Base-by-base conservation (phyloP, 305 asterid genomes). In the Plantago lanceolata region DNA sequence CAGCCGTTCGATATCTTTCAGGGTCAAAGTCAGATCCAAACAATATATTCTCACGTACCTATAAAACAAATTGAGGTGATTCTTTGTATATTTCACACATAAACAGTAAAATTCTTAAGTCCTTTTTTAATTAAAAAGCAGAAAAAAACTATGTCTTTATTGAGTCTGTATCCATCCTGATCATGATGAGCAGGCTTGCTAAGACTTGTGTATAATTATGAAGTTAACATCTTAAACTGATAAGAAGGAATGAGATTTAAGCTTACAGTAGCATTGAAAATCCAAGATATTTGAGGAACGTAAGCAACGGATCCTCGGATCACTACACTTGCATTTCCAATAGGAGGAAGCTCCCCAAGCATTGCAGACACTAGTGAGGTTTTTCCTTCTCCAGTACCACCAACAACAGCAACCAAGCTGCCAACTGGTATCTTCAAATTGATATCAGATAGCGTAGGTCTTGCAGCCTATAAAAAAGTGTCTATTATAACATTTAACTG, bases 281-380 rank as follows among this genome's bases (percentile, higher is more conserved):
- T 93, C 99, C 99, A 93, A 37, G 99, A 93, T 63, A 90, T 80
- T 76, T 93, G 99, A 51, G 99, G 96, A 63, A 87, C 95, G 64
- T 90, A 87, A 67, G 97, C 95, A 67, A 87, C 93, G 29, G 93
- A 80, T 68, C 99, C 97, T 78, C 99, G 80, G 65, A 93, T 67
- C 57, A 65, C 65, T 71, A 86, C 86, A 70, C 68, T 76, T 31
- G 90, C 81, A 75, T 84, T 91, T 55, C 88, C 78, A 49, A 85
- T 61, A 37, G 96, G 74, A 68, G 99, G 99, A 72, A 93, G 83
- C 77, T 90, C 99, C 67, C 92, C 90, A 64, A 93, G 95, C 93
- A 93, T 88, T 71, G 97, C 97, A 14, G 99, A 93, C 35, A 86
- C 77, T 61, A 93, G 73, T 11, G 97, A 93, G 33, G 97, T 93